Base-by-base conservation (phyloP, 331 rosid species). In the Saraca asoca region DNA sequence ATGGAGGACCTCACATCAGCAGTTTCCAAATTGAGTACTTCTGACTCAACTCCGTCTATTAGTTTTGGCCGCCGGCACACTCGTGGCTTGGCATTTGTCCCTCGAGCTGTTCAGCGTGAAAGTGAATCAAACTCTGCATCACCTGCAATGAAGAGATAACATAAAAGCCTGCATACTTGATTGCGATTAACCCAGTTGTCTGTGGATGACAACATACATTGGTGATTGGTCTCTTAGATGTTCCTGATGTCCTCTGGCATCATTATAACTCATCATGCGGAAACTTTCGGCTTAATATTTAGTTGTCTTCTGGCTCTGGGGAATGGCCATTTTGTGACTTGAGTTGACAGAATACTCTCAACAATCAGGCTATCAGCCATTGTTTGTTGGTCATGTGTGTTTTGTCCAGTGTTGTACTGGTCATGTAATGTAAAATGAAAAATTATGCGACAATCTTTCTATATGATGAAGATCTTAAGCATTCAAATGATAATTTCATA, bases 51-150 rank as follows among this genome's bases (percentile, higher is more conserved):
- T 49, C 95, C 95, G n/a, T 75, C 89, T 43, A 35, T 93, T 85
- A 93, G 98, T 82, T 93, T 93, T 76, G 98, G 98, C 15, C 91
- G 80, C 63, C 88, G 88, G 58, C 73, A 70, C 38, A 80, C 79
- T 54, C 85, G 88, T 54, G 96, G 95, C 53, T 68, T 90, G 69
- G 66, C 90, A 43, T 81, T 86, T 41, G 81, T 77, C 50, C 98
- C 98, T 38, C 82, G 95, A 17, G 79, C 87, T 37, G 79, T 93
- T 81, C 91, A 77, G 66, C 85, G 53, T 1, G 87, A 84, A 33
- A 79, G 69, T 29, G 75, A 63, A 51, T 81, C 86, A 50, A 86
- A 78, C 68, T 55, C 80, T 0, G 41, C 77, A 19, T 64, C 72
- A 51, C 61, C 72, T 14, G 58, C 64, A 62, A 38, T 71, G 38